Percentiles rank a stretch among this genome's conserved stretches.
Evolutionary conservation across 1,284 basidiomycete genomes (phyloP).

Genomic region (Ceratobasidium papillatum): DNA sequence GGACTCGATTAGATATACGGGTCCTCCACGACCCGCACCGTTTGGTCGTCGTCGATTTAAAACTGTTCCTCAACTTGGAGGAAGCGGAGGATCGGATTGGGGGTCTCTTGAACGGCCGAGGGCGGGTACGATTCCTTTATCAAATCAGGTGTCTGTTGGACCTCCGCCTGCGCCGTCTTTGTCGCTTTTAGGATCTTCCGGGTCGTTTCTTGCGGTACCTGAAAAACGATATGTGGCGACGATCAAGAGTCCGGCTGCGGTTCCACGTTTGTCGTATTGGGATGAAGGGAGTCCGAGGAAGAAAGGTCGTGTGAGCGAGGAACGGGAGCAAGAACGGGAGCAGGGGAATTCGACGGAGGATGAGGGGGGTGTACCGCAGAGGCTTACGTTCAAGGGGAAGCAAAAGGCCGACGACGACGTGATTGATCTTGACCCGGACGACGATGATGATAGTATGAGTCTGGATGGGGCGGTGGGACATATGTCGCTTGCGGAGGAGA

Average conservation of each 20-base stretch:
- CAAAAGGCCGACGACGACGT: conserved; percentile 2
- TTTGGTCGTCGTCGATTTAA: neutral
- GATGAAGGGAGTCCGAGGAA: conserved; percentile 9
- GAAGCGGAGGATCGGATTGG: neutral
- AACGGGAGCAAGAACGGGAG: neutral
- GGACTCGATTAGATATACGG: neutral
- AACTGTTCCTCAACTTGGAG: neutral
- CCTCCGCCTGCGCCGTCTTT: neutral
- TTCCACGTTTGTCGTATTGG: conserved; percentile 1
- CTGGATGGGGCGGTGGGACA: conserved; percentile 32
- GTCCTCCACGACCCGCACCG: neutral
- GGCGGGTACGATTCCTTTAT: neutral
- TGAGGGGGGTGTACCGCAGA: neutral
- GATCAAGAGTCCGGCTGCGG: neutral
- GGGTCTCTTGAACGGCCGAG: neutral
- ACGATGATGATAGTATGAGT: conserved; percentile 29
- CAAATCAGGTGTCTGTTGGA: conserved; percentile 12
- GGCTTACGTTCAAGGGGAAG: conserved; percentile 8
- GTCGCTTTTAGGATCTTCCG: neutral
- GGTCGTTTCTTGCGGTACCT: neutral
- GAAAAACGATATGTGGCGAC: neutral
- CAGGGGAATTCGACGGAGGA: neutral
- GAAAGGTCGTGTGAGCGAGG: conserved; percentile 9
- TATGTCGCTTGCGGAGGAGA: conserved; percentile 16
- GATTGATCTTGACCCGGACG: conserved; percentile 17